A percentile compares a stretch with the other conserved stretches of the same genome.
phyloP scores from a whole-genome alignment of 805 yeast species.

The Yarrowia sp. region DNA sequence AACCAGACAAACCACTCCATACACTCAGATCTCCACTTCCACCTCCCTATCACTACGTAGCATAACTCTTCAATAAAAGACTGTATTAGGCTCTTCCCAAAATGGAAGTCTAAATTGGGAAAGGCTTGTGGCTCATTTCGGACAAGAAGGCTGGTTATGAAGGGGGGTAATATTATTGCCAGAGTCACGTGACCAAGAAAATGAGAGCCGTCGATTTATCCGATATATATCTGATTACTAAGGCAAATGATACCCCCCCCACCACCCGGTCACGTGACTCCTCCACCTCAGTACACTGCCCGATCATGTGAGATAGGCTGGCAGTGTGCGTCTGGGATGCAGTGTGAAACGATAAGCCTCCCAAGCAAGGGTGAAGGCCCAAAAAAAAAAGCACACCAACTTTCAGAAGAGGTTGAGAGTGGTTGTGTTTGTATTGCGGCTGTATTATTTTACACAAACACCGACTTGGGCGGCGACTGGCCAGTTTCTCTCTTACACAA shows the following conservation, averaged over 20 bases:
- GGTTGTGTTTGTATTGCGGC: no score
- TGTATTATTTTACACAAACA: background rate
- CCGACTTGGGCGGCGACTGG: no score
- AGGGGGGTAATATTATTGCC: no score
- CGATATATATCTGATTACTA: no score
- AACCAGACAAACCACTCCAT: no score
- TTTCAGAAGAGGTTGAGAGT: no score
- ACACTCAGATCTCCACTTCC: background rate
- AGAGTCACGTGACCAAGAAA: background rate
- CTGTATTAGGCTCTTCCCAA: background rate
- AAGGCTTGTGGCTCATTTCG: constrained; percentile 8
- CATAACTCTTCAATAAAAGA: background rate
- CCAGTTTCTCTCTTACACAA: no score
- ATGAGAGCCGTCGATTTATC: no score
- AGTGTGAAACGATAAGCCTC: constrained; percentile 10
- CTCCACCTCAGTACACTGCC: constrained; percentile 7
- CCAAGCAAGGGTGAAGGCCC: constrained; percentile 14
- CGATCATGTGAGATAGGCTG: constrained; percentile 30
- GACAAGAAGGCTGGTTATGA: background rate
- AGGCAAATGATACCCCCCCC: no score
- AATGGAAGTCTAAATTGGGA: constrained; percentile 15
- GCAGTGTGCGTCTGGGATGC: constrained; percentile 3
- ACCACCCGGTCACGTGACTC: background rate
- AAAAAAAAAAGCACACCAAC: background rate
- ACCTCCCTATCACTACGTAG: background rate